Conservation (phyloP, 73 alveolate species). For the Effrenium voratum region DNA sequence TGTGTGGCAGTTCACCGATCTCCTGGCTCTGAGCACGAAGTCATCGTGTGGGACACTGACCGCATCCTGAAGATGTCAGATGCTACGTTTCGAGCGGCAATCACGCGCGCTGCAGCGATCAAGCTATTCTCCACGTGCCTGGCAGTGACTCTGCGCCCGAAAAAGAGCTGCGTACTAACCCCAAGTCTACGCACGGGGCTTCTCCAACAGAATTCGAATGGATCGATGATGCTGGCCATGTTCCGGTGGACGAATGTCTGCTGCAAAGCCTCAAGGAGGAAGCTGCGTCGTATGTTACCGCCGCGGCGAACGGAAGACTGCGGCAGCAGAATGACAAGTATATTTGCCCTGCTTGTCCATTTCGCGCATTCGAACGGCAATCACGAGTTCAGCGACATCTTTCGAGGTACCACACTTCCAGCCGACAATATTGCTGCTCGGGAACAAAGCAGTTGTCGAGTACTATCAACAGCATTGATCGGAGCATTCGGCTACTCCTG, state of each 20-base stretch:
- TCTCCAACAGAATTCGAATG: too few relatives aligned
- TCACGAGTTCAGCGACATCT: background rate
- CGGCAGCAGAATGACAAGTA: background rate
- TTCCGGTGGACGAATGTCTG: too few relatives aligned
- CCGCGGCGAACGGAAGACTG: background rate
- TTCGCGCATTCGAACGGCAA: conserved; percentile 5
- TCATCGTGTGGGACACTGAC: background rate
- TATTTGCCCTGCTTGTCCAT: conserved; percentile 17
- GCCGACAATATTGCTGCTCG: conserved; percentile 19
- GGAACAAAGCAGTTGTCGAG: conserved; percentile 6
- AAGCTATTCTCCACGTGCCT: too few relatives aligned
- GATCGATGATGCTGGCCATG: too few relatives aligned
- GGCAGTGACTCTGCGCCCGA: too few relatives aligned
- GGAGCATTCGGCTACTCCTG: conserved; percentile 1
- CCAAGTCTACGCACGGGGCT: too few relatives aligned
- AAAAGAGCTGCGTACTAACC: too few relatives aligned
- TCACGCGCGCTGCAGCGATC: too few relatives aligned
- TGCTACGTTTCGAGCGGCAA: background rate
- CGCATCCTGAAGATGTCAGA: background rate
- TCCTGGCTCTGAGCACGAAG: background rate
- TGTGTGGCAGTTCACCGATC: background rate
- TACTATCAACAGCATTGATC: background rate
- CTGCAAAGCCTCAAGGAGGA: too few relatives aligned
- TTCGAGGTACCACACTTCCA: background rate
- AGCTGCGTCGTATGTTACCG: too few relatives aligned